A percentile compares a stretch with the other conserved stretches of the same genome.
These are phyloP conservation scores for Neurospora tetrasperma DNA, from an alignment of 495 filamentous ascomycete genomes.

Conservation along the genomic window DNA sequence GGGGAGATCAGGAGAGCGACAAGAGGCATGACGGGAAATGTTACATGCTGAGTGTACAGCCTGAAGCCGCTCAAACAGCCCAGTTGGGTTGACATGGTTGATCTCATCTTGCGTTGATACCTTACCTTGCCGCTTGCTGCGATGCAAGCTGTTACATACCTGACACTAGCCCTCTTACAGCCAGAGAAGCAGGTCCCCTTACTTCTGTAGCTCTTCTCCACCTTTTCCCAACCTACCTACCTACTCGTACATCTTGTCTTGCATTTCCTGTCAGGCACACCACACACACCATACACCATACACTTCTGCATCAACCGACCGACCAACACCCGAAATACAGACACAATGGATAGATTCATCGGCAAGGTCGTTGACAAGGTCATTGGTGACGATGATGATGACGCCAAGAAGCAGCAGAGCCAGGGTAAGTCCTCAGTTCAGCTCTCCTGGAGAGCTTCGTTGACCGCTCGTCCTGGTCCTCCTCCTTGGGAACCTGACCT, in stretches of 20 bases:
- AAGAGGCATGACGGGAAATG: background rate
- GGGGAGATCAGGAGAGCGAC: background rate
- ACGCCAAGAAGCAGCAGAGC: conserved; percentile 6
- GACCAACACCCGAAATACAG: background rate
- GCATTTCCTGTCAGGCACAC: background rate
- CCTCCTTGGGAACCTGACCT: background rate
- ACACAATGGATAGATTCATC: conserved; percentile 10
- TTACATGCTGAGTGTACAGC: background rate
- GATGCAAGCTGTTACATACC: background rate
- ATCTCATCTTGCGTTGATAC: background rate
- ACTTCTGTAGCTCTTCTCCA: background rate
- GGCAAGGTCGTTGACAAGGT: conserved; percentile 5
- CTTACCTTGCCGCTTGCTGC: background rate
- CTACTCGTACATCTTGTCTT: background rate
- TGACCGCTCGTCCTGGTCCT: background rate
- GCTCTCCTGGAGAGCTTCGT: background rate
- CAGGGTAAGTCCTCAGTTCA: background rate
- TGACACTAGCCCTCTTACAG: background rate
- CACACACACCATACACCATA: background rate
- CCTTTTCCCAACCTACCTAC: background rate
- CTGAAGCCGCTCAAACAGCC: background rate
- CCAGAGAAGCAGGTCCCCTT: background rate
- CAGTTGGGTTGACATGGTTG: background rate
- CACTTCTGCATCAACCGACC: background rate
- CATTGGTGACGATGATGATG: conserved; percentile 2